Conservation (phyloP, 1,284 basidiomycete genomes). For the Malassezia slooffiae region DNA sequence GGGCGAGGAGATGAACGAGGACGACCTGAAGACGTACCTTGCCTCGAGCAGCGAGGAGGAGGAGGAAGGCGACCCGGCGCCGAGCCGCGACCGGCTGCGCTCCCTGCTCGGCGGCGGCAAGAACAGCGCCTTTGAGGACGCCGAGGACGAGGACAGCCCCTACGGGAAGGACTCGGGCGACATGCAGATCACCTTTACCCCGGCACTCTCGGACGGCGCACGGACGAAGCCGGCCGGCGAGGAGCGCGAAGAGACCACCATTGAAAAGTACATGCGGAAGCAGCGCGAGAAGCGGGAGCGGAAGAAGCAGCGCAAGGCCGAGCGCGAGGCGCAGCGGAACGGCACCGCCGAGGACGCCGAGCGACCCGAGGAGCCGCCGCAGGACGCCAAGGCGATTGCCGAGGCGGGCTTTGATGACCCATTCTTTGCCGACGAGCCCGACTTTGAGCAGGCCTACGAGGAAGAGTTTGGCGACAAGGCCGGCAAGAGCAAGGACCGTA, state of each 20-base stretch:
- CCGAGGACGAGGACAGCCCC: constrained; percentile 21
- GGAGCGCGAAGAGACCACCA: constrained; percentile 37
- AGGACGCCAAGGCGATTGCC: constrained; percentile 7
- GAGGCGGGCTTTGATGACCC: constrained; percentile 51
- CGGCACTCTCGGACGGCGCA: constrained; percentile 34
- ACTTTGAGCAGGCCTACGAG: constrained; percentile 38
- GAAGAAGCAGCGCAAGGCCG: constrained; percentile 6
- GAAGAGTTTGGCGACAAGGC: constrained; percentile 56
- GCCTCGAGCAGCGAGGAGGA: constrained; percentile 39
- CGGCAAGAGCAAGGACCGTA: constrained; percentile 9
- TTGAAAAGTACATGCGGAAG: constrained; percentile 44
- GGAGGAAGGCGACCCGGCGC: constrained; percentile 8
- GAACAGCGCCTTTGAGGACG: constrained; percentile 30
- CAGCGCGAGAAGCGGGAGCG: constrained; percentile 41
- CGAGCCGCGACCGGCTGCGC: constrained; percentile 24
- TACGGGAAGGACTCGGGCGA: constrained; percentile 21
- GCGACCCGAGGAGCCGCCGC: constrained; percentile 3
- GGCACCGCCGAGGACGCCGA: constrained; percentile 8
- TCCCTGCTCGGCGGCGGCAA: constrained; percentile 24
- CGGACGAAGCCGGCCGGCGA: constrained; percentile 12
- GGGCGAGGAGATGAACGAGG: constrained; percentile 32
- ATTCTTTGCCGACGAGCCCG: constrained; percentile 49
- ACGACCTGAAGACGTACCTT: constrained; percentile 43
- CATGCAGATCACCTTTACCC: constrained; percentile 45
- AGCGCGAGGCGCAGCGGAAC: constrained; percentile 5